Base-by-base conservation (phyloP, 805 yeast genomes). In the Debaryomyces hansenii region DNA sequence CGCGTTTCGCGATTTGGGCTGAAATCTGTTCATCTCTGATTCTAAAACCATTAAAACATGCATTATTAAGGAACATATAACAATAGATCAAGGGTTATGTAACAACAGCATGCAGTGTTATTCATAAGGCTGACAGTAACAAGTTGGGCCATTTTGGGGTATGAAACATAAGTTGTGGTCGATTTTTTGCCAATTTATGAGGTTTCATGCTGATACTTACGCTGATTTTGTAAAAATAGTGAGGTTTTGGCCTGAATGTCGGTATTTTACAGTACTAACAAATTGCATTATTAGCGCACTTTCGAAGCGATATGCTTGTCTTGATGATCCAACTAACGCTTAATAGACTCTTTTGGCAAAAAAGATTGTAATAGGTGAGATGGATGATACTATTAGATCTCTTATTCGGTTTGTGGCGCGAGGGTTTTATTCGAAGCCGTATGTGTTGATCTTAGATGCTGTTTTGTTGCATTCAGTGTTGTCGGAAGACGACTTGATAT, bases 401-500 rank as follows among this genome's bases (percentile, higher is more conserved):
- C 74, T 92, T 51, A 70, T 92, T 45, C 79, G 95, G 48, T 83
- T 85, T 54, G 96, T 90, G 9, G 83, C 84, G 1, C 76, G 98
- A 52, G 91, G 95, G 14, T 94, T 92, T 68, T 94, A 91, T 61
- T 84, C 89, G 31, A 82, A 84, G 28, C 85, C 88, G n/a, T 87
- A 87, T 54, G 84, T 91, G 35, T 75, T 92, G 38, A 84, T 92
- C 7, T 64, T 94, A 52, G 99, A 92, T 66, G 96, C 97, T 1
- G 72, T 92, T 5, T 66, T 92, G 34, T 79, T 86, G 57, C 99
- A 92, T 66, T 85, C 91, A 12, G 97, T 92, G 7, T 76, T 92
- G 27, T 85, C 91, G 15, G 99, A 94, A 66, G 97, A 92, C 51
- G 99, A 94, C 66, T 73, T 94, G 60, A 80, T 87, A 27, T 84